Conservation (phyloP, 257 asterid genomes). For the Gentiana straminea region DNA sequence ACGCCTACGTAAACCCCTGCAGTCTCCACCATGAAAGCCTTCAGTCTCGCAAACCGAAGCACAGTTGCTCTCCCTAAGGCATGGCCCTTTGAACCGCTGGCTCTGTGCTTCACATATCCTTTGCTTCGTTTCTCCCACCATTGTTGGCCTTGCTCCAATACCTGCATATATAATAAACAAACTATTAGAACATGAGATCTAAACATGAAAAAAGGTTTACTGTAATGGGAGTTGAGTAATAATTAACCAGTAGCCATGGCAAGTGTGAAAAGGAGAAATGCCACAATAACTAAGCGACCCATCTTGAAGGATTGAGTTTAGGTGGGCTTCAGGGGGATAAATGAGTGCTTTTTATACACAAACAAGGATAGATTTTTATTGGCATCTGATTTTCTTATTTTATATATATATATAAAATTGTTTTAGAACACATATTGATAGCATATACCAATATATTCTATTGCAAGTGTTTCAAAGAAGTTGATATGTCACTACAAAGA, state of each 20-base stretch:
- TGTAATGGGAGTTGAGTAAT: no score
- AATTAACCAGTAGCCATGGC: constrained; percentile 10
- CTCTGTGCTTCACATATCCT: constrained; percentile 17
- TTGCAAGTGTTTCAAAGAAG: no score
- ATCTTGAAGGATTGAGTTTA: not conserved
- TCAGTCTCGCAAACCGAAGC: constrained; percentile 18
- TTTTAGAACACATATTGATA: no score
- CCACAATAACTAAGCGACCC: constrained; percentile 10
- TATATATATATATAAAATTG: no score
- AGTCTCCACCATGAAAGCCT: constrained; percentile 27
- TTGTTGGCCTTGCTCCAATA: not conserved
- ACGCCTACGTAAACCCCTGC: constrained; percentile 23
- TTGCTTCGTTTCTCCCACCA: constrained; percentile 4
- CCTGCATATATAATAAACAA: not conserved
- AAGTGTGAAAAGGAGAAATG: constrained; percentile 12
- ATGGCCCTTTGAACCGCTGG: constrained; percentile 13
- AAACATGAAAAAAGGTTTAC: no score
- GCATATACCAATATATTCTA: no score
- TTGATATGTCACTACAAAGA: no score
- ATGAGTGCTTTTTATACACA: no score
- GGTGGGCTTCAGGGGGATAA: no score
- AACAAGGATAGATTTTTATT: no score
- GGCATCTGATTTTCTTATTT: no score
- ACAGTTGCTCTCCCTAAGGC: constrained; percentile 15
- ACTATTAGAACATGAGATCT: no score